Conservation (phyloP, 257 asterid genomes). For the Leptodermis oblonga region DNA sequence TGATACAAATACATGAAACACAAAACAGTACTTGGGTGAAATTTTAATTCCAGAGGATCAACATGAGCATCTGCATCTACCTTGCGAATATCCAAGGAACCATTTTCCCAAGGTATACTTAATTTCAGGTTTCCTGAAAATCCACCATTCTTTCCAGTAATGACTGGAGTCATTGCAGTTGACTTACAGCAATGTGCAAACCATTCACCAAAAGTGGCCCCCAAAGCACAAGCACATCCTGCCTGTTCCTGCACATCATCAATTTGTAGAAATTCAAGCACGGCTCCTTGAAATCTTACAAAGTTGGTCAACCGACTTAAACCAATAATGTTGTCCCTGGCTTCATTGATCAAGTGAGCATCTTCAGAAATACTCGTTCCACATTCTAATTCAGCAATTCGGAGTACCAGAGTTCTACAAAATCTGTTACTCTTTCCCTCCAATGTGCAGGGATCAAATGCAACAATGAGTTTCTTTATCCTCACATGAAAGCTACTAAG, state of each 20-base stretch:
- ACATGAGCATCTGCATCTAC: constrained; percentile 85
- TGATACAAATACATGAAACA: constrained; percentile 61
- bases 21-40: constrained; percentile 67
- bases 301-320: constrained; percentile 67
- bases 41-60: constrained; percentile 69
- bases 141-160: constrained; percentile 72
- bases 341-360: constrained; percentile 37
- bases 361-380: constrained; percentile 80
- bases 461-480: constrained; percentile 68
- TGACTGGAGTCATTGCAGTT: constrained; percentile 44
- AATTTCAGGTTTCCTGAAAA: constrained; percentile 79
- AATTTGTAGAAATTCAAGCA: constrained; percentile 62
- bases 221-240: constrained; percentile 35
- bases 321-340: constrained; percentile 59
- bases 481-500: constrained; percentile 81
- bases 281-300: constrained; percentile 76
- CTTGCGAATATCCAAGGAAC: constrained; percentile 69
- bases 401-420: constrained; percentile 70
- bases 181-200: constrained; percentile 45
- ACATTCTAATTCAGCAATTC: constrained; percentile 79
- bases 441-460: constrained; percentile 68
- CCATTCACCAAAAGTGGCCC: constrained; percentile 37
- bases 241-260: constrained; percentile 48
- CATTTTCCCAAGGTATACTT: constrained; percentile 93
- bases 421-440: constrained; percentile 40